Conservation (phyloP, 129 eudicot species). For the Arctium lappa region DNA sequence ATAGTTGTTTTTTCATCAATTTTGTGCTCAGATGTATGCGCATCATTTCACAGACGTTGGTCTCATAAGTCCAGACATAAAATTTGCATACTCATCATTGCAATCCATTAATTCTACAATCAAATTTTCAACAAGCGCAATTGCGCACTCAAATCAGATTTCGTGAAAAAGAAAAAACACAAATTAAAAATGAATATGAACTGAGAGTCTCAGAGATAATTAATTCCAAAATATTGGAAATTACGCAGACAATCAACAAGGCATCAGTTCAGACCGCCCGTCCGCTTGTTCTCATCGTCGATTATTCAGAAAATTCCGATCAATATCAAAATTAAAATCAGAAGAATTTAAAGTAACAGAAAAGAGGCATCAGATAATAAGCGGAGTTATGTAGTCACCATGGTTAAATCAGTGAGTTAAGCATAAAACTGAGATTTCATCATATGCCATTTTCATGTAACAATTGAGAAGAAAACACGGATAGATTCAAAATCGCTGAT, state of each 20-base stretch:
- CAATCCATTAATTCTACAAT: not conserved
- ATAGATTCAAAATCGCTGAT: not conserved
- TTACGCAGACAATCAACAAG: slow-evolving; percentile 66
- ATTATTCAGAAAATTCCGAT: not conserved
- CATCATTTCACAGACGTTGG: slow-evolving; percentile 30
- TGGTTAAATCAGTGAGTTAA: slow-evolving; percentile 20
- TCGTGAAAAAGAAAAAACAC: not conserved
- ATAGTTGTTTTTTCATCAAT: not conserved
- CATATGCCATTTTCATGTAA: slow-evolving; percentile 23
- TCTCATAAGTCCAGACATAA: slow-evolving; percentile 59
- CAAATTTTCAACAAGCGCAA: not conserved
- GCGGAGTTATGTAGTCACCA: slow-evolving; percentile 45
- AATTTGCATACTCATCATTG: slow-evolving; percentile 28
- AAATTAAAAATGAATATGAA: not conserved
- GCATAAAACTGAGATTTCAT: slow-evolving; percentile 29
- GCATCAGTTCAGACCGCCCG: slow-evolving; percentile 90
- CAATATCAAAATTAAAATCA: not conserved
- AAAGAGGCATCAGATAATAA: slow-evolving; percentile 60
- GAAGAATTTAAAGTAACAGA: not conserved
- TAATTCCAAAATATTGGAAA: slow-evolving; percentile 38
- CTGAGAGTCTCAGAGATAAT: slow-evolving; percentile 35
- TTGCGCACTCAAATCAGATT: not conserved
- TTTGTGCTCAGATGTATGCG: slow-evolving; percentile 38
- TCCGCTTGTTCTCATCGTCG: slow-evolving; percentile 56
- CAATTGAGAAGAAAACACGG: not conserved